A percentile compares a stretch with the other conserved stretches of the same genome.
Conservation (phyloP, 805 yeast species). For the Kodamaea hsintzibuensis region DNA sequence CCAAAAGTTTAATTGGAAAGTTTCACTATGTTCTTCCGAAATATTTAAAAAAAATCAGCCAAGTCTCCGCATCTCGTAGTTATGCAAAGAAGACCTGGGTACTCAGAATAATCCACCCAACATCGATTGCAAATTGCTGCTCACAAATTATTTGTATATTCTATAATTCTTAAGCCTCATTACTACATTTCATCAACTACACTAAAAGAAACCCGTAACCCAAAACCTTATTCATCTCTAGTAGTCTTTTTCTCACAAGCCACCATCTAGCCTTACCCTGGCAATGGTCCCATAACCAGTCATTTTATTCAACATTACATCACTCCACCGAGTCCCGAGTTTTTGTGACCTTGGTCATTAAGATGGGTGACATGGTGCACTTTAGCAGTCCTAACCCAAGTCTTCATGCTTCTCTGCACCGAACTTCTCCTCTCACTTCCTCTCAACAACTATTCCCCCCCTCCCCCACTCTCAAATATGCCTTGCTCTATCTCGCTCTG, state of each 20-base stretch:
- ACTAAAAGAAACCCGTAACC: background rate
- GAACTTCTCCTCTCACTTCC: background rate
- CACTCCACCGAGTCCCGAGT: background rate
- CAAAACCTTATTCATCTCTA: background rate
- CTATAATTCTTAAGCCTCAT: no score
- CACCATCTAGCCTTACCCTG: background rate
- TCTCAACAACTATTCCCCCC: background rate
- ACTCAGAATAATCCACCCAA: no score
- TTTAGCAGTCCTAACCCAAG: no score
- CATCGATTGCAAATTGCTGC: no score
- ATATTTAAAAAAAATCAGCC: background rate
- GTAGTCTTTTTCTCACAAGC: background rate
- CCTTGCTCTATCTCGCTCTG: no score
- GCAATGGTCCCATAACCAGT: background rate
- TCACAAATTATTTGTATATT: no score
- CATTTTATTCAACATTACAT: background rate
- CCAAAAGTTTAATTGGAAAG: background rate
- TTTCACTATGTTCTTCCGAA: background rate
- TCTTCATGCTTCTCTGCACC: background rate
- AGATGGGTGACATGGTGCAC: no score
- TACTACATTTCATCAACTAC: no score
- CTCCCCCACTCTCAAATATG: no score
- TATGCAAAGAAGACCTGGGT: background rate
- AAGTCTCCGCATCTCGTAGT: background rate
- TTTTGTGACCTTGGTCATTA: background rate